Conservation (phyloP, 352 stramenopile species). For the Phytophthora pistaciae region DNA sequence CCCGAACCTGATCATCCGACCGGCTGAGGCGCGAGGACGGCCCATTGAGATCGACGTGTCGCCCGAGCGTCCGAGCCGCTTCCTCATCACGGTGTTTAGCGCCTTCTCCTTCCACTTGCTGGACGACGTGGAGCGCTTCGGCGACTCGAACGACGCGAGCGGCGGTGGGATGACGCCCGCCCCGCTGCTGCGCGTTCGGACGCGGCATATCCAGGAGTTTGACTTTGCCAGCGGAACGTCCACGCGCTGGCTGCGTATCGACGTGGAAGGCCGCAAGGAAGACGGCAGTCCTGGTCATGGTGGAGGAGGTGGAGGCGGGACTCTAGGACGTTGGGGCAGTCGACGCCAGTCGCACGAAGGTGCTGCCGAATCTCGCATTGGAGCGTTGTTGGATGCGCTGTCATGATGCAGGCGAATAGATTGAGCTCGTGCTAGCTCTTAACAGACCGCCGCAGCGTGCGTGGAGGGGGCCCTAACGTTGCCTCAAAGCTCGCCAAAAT, state of each 20-base stretch:
- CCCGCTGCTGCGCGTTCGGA: constrained; percentile 71
- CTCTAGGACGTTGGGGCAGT: constrained; percentile 34
- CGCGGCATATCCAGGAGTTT: constrained; percentile 83
- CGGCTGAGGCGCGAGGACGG: constrained; percentile 68
- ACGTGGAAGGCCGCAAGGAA: constrained; percentile 67
- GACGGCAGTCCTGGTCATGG: constrained; percentile 34
- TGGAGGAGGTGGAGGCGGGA: constrained; percentile 11
- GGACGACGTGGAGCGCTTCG: constrained; percentile 81
- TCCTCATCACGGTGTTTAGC: constrained; percentile 83
- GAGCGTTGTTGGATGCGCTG: constrained; percentile 47
- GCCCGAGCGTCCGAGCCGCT: constrained; percentile 57
- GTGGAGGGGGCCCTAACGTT: too few species aligned
- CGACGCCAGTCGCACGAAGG: constrained; percentile 43
- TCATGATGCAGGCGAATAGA: constrained; percentile 41
- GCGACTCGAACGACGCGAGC: constrained; percentile 41
- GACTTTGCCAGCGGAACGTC: constrained; percentile 80
- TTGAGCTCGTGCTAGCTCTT: background rate
- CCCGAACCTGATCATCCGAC: constrained; percentile 76
- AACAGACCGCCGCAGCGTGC: background rate
- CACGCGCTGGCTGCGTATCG: constrained; percentile 70
- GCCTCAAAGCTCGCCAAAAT: background rate
- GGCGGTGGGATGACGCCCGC: constrained; percentile 55
- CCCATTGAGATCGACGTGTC: constrained; percentile 83
- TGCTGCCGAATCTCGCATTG: constrained; percentile 46
- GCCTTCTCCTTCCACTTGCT: constrained; percentile 83